Base-by-base conservation (phyloP, 768 basidiomycete species). In the Tricholoma sp. region DNA sequence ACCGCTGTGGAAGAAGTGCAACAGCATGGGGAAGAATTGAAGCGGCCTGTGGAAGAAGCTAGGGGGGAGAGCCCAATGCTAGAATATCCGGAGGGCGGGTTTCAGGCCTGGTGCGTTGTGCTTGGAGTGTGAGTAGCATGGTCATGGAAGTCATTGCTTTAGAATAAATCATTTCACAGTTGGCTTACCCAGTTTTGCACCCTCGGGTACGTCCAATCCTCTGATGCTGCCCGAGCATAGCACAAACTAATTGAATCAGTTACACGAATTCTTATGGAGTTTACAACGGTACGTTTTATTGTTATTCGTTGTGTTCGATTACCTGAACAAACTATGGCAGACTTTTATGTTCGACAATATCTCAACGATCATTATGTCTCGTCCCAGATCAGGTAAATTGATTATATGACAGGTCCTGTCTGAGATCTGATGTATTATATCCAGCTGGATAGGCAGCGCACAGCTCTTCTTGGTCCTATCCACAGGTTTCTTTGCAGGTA, bases 381-480 rank as follows among this genome's bases (percentile, higher is more conserved):
- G 1, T 66, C 66, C 4, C 61, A 66, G 59, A 69, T 69, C 49
- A 63, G 65, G 68, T 64, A 28, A 34, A 44, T 50, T 11, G 33
- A 24, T 24, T 24, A 8, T 15, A 29, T 13, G 12, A 24, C n/a
- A 13, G n/a, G 24, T 17, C 6, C 15, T 31, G 7, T 49, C 39
- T 34, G 41, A 24, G 13, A 5, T 47, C 12, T 50, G 29, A 54
- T 52, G 15, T 3, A 3, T 8, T n/a, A 51, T 13, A n/a, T 32
- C 11, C 28, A 68, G 68, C 37, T 70, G 68, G 68, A 68, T 70
- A 50, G 67, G 66, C 6, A 68, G 68, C 34, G 59, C 65, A 5
- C 68, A 70, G 37, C 45, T 70, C 12, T 57, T 66, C 39, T 54
- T 70, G 9, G 52, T 66, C n/a, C 20, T 70, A 13, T 65, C 65